Evolutionary conservation across 2,329 filamentous ascomycete genomes (phyloP), one percentile per base, ranked within the genome.

Genomic region (Aspergillus caelatus): DNA sequence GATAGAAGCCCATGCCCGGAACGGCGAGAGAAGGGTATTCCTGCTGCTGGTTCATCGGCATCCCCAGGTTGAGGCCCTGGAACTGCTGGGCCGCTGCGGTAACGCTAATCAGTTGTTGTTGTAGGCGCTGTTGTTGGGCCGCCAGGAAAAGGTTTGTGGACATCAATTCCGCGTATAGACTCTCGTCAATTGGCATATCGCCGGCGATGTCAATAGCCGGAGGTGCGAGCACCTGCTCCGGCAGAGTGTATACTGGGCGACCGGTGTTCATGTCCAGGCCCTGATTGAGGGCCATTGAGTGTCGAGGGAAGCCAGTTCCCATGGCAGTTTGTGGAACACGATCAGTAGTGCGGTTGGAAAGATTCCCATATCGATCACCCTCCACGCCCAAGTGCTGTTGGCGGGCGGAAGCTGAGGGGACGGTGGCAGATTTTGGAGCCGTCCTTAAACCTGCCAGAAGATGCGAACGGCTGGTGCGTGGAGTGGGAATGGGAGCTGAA

Each of bases 391-490:
- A 74, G 48, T 80, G 74, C 76, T 89, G 86, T 64, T 84, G 82
- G 66, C 86, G 86, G 62, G 88, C 86, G 72, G 86, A 85, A 66
- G 86, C 87, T 48, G 87, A 85, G 71, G 90, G 89, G 69, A 93
- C 91, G 53, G 88, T 89, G 45, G 89, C 86, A 23, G 89, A 94
- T 84, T 97, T 97, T 43, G 95, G 95, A 57, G 94, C 93, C 66
- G 95, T 99, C 75, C 95, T 89, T 65, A 99, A 85, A 62, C 94
- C 94, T 65, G 94, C 94, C 74, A 99, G 88, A 68, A 99, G 86
- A 76, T 99, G 95, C 68, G 93, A 96, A 69, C 95, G 92, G 80
- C 93, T 97, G 60, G 94, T 98, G 74, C 94, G 91, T 65, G 94
- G 95, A 60, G 94, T 96, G 10, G 91, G 88, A 60, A 88, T 85